phyloP scores from a whole-genome alignment of 495 filamentous ascomycete species.

The Penicillium parvum region DNA sequence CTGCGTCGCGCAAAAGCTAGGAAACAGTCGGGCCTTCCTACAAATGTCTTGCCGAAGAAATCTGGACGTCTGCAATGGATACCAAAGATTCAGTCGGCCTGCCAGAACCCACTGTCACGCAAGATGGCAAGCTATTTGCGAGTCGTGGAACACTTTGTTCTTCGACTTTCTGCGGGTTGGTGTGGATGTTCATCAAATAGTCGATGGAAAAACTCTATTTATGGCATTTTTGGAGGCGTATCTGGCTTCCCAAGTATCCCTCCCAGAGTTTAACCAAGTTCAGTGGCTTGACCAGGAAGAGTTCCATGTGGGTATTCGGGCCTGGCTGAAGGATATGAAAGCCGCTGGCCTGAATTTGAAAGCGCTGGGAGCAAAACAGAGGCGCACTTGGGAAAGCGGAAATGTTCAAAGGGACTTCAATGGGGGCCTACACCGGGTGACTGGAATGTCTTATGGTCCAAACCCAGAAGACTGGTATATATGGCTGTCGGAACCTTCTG shows the following conservation, averaged over 20 bases:
- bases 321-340: slow-evolving; percentile 1
- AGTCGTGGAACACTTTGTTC: neutral
- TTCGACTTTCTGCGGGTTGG: neutral
- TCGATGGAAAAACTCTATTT: neutral
- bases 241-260: too few relatives aligned
- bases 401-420: neutral
- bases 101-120: too few relatives aligned
- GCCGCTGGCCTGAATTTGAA: neutral
- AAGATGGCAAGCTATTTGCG: too few relatives aligned
- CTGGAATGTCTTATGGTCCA: too few relatives aligned
- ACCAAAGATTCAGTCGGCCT: too few relatives aligned
- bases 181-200: neutral
- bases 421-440: too few relatives aligned
- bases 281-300: neutral
- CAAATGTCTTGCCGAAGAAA: too few relatives aligned
- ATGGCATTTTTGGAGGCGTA: neutral
- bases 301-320: neutral
- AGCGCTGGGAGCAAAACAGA: neutral
- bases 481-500: slow-evolving; percentile 1
- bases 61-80: too few relatives aligned
- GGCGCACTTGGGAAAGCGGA: neutral
- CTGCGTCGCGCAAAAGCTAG: neutral
- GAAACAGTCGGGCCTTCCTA: neutral
- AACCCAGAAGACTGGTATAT: slow-evolving; percentile 3
- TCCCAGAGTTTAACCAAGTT: too few relatives aligned